Evolutionary conservation across 768 basidiomycete genomes (phyloP).

Genomic region (Chalciporus sphaerocephalus): DNA sequence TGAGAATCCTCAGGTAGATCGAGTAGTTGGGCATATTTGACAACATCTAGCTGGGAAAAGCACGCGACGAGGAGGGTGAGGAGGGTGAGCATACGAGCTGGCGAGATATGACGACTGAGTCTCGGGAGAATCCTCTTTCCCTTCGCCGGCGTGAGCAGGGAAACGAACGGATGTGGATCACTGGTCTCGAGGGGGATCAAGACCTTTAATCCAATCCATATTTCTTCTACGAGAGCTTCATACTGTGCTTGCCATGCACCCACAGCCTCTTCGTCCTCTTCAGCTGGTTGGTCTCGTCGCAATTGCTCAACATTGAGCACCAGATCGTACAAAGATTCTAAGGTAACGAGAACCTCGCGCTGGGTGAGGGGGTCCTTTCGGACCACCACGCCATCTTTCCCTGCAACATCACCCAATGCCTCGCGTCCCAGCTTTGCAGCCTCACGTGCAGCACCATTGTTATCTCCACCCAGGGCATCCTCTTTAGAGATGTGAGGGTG

Average conservation of each 20-base stretch:
- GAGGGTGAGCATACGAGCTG: constrained; percentile 77
- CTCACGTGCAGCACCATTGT: constrained; percentile 61
- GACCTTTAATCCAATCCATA: constrained; percentile 83
- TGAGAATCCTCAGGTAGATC: constrained; percentile 61
- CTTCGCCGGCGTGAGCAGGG: constrained; percentile 80
- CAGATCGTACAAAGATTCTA: constrained; percentile 84
- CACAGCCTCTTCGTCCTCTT: constrained; percentile 43
- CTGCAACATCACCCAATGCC: constrained; percentile 58
- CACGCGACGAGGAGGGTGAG: constrained; percentile 91
- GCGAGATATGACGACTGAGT: constrained; percentile 76
- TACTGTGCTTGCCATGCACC: constrained; percentile 52
- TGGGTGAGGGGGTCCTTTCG: constrained; percentile 71
- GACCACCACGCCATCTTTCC: constrained; percentile 62
- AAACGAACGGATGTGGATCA: constrained; percentile 94
- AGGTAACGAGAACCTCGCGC: constrained; percentile 68
- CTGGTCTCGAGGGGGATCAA: constrained; percentile 90
- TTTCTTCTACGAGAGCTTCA: constrained; percentile 53
- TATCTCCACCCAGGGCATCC: constrained; percentile 34
- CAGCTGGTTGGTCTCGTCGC: constrained; percentile 67
- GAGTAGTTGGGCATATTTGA: constrained; percentile 67
- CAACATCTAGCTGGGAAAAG: constrained; percentile 91
- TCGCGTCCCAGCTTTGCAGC: constrained; percentile 73
- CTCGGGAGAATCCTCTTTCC: constrained; percentile 92
- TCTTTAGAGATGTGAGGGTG: constrained; percentile 53
- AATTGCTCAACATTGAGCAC: constrained; percentile 84